phyloP scores from a whole-genome alignment of 768 basidiomycete genomes.

The Panaeolus papilionaceus region DNA sequence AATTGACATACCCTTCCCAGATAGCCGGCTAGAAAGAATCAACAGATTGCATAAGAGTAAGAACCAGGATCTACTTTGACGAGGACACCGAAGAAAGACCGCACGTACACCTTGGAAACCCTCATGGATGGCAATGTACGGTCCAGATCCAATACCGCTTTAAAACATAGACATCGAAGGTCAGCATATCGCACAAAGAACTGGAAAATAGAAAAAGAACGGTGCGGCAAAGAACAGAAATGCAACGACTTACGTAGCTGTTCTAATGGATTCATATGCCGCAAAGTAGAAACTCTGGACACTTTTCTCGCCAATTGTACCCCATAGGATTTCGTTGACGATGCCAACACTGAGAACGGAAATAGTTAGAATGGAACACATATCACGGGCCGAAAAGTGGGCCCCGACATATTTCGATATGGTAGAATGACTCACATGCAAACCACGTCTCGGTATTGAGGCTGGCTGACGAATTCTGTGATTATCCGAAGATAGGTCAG shows the following conservation, averaged over 20 bases:
- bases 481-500: slow-evolving; percentile 82
- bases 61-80: slow-evolving; percentile 13
- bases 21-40: slow-evolving; percentile 40
- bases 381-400: background rate
- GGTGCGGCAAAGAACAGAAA: slow-evolving; percentile 17
- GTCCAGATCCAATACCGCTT: slow-evolving; percentile 71
- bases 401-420: slow-evolving; percentile 12
- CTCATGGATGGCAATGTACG: slow-evolving; percentile 67
- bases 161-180: slow-evolving; percentile 18
- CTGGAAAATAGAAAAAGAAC: background rate
- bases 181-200: slow-evolving; percentile 2
- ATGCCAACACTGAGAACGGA: slow-evolving; percentile 52
- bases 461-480: slow-evolving; percentile 86
- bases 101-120: slow-evolving; percentile 61
- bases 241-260: slow-evolving; percentile 41
- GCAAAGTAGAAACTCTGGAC: slow-evolving; percentile 51
- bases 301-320: slow-evolving; percentile 56
- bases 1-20: slow-evolving; percentile 48
- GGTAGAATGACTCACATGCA: slow-evolving; percentile 49
- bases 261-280: slow-evolving; percentile 53
- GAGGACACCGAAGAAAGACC: slow-evolving; percentile 26
- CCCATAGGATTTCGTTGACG: slow-evolving; percentile 67
- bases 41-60: slow-evolving; percentile 18
- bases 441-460: slow-evolving; percentile 77
- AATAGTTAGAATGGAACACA: slow-evolving; percentile 19